Evolutionary conservation across 305 asterid genomes (phyloP).

Genomic region (Solanum hybrid): DNA sequence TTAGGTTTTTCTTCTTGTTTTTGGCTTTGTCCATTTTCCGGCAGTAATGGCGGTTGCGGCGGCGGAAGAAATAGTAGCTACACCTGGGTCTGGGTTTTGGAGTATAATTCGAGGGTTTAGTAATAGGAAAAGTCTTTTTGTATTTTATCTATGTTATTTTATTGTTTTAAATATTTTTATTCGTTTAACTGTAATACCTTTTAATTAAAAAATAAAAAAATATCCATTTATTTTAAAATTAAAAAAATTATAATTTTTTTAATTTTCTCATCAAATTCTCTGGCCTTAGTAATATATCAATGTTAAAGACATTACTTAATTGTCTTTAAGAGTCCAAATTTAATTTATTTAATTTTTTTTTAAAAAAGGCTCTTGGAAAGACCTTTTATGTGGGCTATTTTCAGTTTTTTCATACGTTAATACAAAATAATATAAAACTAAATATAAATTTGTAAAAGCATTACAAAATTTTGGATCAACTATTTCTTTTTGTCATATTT

Average conservation of each 20-base stretch:
- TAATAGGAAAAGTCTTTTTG: too few relatives aligned
- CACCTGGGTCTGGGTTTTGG: not conserved
- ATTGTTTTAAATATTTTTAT: too few relatives aligned
- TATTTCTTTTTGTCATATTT: not conserved
- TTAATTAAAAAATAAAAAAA: too few relatives aligned
- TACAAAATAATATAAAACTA: too few relatives aligned
- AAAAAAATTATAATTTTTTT: too few relatives aligned
- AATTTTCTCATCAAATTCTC: too few relatives aligned
- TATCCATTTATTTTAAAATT: too few relatives aligned
- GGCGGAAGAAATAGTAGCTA: not conserved
- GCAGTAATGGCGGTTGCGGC: not conserved
- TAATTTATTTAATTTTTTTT: too few relatives aligned
- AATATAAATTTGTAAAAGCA: not conserved
- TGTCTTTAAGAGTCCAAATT: not conserved
- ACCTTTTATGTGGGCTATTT: not conserved
- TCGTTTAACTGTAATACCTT: accelerated
- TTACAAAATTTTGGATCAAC: too few relatives aligned
- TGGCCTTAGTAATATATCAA: not conserved
- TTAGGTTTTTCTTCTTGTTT: conserved; percentile 49
- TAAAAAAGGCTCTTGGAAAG: not conserved
- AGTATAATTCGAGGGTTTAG: not conserved
- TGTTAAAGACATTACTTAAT: not conserved
- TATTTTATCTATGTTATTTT: too few relatives aligned
- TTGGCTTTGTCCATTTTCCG: not conserved
- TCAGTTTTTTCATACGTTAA: not conserved